A percentile compares a stretch with the other conserved stretches of the same genome.
phyloP scores from a whole-genome alignment of 1,139 yeast species.

The Debaryomyces psychrophilus region DNA sequence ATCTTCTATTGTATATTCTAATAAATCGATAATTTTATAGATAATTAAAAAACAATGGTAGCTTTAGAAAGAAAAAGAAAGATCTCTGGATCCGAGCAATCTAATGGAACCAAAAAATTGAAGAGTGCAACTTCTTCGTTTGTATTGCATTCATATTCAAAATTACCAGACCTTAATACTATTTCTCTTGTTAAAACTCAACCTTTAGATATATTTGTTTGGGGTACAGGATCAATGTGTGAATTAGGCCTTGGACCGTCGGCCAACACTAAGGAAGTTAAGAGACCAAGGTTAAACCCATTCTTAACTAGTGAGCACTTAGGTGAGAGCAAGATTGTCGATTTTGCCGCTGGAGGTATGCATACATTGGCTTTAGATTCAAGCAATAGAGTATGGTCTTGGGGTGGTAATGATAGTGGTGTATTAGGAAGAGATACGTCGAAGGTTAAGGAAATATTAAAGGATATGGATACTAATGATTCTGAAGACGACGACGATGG shows the following conservation, averaged over 20 bases:
- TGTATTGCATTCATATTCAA: slow-evolving; percentile 52
- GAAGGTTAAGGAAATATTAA: slow-evolving; percentile 60
- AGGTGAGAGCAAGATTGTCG: slow-evolving; percentile 61
- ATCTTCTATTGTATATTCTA: neutral
- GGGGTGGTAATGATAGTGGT: slow-evolving; percentile 96
- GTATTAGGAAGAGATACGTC: slow-evolving; percentile 90
- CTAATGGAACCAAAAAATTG: slow-evolving; percentile 28
- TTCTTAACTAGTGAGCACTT: slow-evolving; percentile 60
- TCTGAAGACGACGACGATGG: slow-evolving; percentile 74
- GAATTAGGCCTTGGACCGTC: slow-evolving; percentile 93
- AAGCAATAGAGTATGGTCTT: slow-evolving; percentile 81
- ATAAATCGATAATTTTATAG: neutral
- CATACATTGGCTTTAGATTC: slow-evolving; percentile 84
- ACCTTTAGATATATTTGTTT: slow-evolving; percentile 77
- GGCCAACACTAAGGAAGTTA: slow-evolving; percentile 86
- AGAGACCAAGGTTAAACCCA: slow-evolving; percentile 91
- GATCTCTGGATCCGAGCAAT: slow-evolving; percentile 17
- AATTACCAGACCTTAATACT: slow-evolving; percentile 49
- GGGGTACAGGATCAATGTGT: slow-evolving; percentile 98
- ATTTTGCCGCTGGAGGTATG: slow-evolving; percentile 94
- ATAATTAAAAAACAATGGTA: slow-evolving; percentile 35
- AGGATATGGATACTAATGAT: slow-evolving; percentile 61
- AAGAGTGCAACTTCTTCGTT: slow-evolving; percentile 47
- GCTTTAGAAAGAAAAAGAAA: slow-evolving; percentile 47
- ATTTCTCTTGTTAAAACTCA: slow-evolving; percentile 43